Conservation (phyloP, 305 asterid species). For the Solanum hybrid region DNA sequence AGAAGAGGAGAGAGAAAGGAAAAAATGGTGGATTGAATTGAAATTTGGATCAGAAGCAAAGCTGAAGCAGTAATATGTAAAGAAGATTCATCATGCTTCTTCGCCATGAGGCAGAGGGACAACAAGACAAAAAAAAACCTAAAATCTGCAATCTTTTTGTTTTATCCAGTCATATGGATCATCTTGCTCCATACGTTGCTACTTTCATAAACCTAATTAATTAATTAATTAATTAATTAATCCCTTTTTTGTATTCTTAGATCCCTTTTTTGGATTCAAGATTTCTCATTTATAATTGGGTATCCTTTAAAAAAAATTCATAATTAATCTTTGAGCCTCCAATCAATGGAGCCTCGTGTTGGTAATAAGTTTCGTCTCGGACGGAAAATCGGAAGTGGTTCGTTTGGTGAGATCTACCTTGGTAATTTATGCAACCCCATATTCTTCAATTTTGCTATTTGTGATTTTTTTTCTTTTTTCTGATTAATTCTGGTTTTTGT, state of each 20-base stretch:
- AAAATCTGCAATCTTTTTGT: neutral
- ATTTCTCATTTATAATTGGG: neutral
- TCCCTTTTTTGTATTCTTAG: neutral
- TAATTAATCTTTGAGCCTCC: neutral
- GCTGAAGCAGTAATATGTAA: neutral
- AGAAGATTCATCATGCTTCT: neutral
- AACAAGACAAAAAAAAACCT: neutral
- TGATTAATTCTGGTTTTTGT: constrained; percentile 6
- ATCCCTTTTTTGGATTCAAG: neutral
- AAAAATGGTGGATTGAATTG: neutral
- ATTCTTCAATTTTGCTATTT: neutral
- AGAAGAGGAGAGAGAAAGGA: neutral
- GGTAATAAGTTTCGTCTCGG: constrained; percentile 83
- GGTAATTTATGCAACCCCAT: constrained; percentile 25
- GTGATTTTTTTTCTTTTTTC: neutral
- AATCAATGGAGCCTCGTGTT: constrained; percentile 80
- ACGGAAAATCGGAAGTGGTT: constrained; percentile 90
- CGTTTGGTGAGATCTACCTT: constrained; percentile 85
- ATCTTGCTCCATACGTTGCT: neutral
- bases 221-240: neutral
- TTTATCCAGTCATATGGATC: neutral
- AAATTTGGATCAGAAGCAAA: constrained; percentile 2
- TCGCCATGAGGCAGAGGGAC: neutral
- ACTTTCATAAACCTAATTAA: neutral
- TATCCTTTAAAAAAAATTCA: neutral